Evolutionary conservation across 306 rosid species (phyloP).

Genomic region (Gillenia trifoliata): DNA sequence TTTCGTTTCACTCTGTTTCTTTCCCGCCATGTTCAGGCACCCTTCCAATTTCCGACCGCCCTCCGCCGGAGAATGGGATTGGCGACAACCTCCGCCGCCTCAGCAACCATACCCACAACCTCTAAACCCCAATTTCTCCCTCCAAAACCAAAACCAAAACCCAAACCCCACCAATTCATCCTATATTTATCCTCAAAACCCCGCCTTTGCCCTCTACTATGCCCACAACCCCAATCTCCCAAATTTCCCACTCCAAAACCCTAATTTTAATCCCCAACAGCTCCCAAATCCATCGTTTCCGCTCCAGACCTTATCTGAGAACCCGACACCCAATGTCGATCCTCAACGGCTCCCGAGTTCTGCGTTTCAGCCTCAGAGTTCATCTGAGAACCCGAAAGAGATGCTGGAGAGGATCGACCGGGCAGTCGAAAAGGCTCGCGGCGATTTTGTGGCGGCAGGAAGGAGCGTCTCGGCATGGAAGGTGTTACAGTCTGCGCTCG

Average conservation of each 20-base stretch:
- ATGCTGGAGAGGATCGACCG: slow-evolving; percentile 28
- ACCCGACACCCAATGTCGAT: neutral
- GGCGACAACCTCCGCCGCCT: slow-evolving; percentile 17
- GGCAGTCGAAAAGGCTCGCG: slow-evolving; percentile 44
- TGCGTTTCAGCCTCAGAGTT: slow-evolving; percentile 17
- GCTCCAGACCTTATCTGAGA: neutral
- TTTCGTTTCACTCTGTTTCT: too few relatives aligned
- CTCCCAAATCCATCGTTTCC: neutral
- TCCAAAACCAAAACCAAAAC: slow-evolving; percentile 8
- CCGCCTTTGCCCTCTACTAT: neutral
- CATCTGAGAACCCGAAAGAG: slow-evolving; percentile 13
- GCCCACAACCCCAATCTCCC: neutral
- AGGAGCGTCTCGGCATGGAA: slow-evolving; percentile 66
- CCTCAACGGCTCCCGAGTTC: slow-evolving; percentile 10
- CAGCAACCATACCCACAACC: neutral
- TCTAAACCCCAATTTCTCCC: neutral
- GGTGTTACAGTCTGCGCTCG: slow-evolving; percentile 57
- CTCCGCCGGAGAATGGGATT: too few relatives aligned
- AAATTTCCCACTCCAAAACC: neutral
- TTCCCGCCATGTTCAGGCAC: too few relatives aligned
- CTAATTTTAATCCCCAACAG: neutral
- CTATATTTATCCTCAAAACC: neutral
- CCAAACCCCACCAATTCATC: neutral
- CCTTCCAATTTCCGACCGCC: too few relatives aligned
- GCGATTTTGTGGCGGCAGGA: slow-evolving; percentile 38